Evolutionary conservation across 768 basidiomycete genomes (phyloP), one percentile per base, ranked within the genome.

Genomic region (Pleurotus tuoliensis): DNA sequence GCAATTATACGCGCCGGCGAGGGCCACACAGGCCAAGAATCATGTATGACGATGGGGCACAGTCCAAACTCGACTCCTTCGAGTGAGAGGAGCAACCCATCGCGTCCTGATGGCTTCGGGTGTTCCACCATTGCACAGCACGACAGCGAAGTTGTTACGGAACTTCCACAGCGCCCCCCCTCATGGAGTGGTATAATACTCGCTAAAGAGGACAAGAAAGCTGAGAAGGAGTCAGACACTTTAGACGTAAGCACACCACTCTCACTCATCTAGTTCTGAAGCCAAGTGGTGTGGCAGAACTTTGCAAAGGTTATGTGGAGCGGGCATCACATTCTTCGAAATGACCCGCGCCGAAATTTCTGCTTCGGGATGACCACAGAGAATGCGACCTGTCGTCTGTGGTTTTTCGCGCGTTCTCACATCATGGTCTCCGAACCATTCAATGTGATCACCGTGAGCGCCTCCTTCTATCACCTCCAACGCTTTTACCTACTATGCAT

Each of bases 321-420:
- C 45, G 41, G 68, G 15, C 59, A 65, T 16, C 24, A 24, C 24
- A 24, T 24, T 24, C 24, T 24, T 24, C 24, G 24, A 24, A 24
- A 24, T 24, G 24, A 73, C 53, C 66, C 60, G 0, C 54, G 64
- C 34, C 56, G 64, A 5, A 53, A 65, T 4, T 66, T 68, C 30
- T 55, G 60, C 2, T 63, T 67, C n/a, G 71, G 69, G 0, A 63
- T 71, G 16, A 71, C 66, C 0, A 56, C 70, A 20, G 66, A 73
- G 50, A 60, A 66, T 48, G 61, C 22, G 0, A 8, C 41, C 0
- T 58, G 66, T 62, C 59, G 71, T 20, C 1, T 72, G 18, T 73
- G 73, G 73, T 64, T 40, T 54, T 59, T 45, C 47, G 59, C 55
- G 24, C 67, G 68, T 15, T 59, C 63, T 3, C 50, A 56, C 4